Conservation (phyloP, 2,329 filamentous ascomycete genomes). For the Bipolaris bicolor region DNA sequence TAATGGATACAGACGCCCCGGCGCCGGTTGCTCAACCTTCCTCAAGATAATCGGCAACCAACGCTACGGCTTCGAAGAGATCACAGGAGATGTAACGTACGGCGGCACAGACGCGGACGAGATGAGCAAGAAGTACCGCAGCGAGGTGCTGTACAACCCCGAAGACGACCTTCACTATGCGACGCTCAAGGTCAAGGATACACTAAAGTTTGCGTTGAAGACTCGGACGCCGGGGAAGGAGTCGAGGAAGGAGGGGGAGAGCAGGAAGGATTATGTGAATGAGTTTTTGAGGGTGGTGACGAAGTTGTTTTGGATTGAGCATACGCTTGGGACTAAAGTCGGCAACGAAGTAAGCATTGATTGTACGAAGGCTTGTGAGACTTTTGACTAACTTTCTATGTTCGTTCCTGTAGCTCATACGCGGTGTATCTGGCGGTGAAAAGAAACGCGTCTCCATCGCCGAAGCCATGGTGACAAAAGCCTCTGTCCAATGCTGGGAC, state of each 20-base stretch:
- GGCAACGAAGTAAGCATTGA: slow-evolving; percentile 62
- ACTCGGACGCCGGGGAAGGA: slow-evolving; percentile 69
- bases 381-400: not conserved
- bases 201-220: slow-evolving; percentile 73
- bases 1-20: slow-evolving; percentile 56
- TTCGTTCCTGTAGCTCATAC: slow-evolving; percentile 57
- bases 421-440: slow-evolving; percentile 62
- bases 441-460: slow-evolving; percentile 58
- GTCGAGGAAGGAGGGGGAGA: slow-evolving; percentile 66
- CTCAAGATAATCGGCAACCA: slow-evolving; percentile 73
- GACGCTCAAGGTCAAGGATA: slow-evolving; percentile 76
- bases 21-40: slow-evolving; percentile 72
- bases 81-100: slow-evolving; percentile 62
- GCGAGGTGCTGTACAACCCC: slow-evolving; percentile 74
- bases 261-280: slow-evolving; percentile 63
- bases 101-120: slow-evolving; percentile 61
- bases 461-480: slow-evolving; percentile 55
- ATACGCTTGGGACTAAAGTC: slow-evolving; percentile 75
- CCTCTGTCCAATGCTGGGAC: slow-evolving; percentile 51
- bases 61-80: slow-evolving; percentile 62
- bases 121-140: slow-evolving; percentile 65
- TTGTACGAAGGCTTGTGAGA: too few relatives aligned
- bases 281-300: slow-evolving; percentile 72
- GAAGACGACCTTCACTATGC: slow-evolving; percentile 80
- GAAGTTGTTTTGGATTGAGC: slow-evolving; percentile 73